phyloP scores from a whole-genome alignment of 768 basidiomycete species.

The Lanmaoa pseudosensibilis region DNA sequence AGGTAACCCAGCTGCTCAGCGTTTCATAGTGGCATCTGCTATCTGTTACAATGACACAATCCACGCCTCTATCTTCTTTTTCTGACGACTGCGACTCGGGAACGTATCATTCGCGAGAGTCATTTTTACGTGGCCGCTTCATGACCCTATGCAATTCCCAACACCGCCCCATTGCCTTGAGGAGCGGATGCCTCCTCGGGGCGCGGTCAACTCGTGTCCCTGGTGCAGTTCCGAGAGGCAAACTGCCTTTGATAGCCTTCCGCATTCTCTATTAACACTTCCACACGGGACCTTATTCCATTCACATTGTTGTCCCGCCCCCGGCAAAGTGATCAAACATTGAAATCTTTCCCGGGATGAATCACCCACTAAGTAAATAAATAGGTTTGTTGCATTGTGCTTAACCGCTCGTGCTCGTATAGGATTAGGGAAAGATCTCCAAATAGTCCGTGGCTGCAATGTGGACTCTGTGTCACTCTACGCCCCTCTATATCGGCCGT shows the following conservation, averaged over 20 bases:
- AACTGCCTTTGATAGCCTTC: conserved; percentile 3
- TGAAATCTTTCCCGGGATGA: not conserved
- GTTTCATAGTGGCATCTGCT: conserved; percentile 20
- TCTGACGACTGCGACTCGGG: not conserved
- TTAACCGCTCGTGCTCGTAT: not conserved
- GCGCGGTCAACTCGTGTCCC: conserved; percentile 23
- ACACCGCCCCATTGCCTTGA: conserved; percentile 22
- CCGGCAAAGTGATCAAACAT: not conserved
- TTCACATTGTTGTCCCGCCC: not conserved
- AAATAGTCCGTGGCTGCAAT: not conserved
- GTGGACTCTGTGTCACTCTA: not conserved
- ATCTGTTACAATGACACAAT: conserved; percentile 6
- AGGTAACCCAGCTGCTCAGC: conserved; percentile 61
- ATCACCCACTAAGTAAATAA: not conserved
- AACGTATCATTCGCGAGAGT: not conserved
- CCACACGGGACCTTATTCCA: conserved; percentile 1
- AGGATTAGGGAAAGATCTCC: not conserved
- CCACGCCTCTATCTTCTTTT: not conserved
- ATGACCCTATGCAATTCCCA: not conserved
- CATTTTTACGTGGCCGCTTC: not conserved
- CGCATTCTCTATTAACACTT: not conserved
- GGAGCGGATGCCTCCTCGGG: conserved; percentile 15
- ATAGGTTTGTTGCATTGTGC: conserved; percentile 1
- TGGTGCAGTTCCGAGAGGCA: conserved; percentile 5
- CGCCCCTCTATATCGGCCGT: not conserved